phyloP scores from a whole-genome alignment of 768 basidiomycete genomes.

The Pluteus cervinus region DNA sequence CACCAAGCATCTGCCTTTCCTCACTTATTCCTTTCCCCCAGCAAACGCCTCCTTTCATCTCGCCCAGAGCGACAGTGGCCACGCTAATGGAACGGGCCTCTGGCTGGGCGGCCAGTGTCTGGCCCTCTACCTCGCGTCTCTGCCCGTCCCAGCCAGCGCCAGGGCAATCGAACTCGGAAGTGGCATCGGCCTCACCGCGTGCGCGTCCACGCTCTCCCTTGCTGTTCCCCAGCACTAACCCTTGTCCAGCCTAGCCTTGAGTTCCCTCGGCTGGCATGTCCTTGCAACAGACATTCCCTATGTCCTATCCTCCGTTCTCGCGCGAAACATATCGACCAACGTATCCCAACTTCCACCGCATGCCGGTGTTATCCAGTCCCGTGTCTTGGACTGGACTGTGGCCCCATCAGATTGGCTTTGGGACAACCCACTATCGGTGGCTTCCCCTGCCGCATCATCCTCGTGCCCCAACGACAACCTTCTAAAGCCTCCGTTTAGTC shows the following conservation, averaged over 20 bases:
- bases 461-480: no score
- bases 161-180: conserved; percentile 74
- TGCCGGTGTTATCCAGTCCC: conserved; percentile 48
- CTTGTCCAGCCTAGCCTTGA: conserved; percentile 49
- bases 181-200: conserved; percentile 78
- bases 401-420: conserved; percentile 51
- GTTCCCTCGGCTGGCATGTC: conserved; percentile 68
- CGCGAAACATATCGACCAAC: conserved; percentile 55
- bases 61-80: conserved; percentile 53
- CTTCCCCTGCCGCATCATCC: no score
- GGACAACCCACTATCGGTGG: conserved; percentile 33
- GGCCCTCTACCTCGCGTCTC: conserved; percentile 46
- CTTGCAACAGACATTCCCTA: conserved; percentile 68
- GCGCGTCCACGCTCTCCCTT: conserved; percentile 21
- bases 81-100: conserved; percentile 73
- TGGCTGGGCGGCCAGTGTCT: conserved; percentile 84
- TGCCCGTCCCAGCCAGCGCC: conserved; percentile 12
- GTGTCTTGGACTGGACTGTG: conserved; percentile 68
- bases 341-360: conserved; percentile 19
- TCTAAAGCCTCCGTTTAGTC: conserved; percentile 58
- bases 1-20: conserved; percentile 55
- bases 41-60: conserved; percentile 37
- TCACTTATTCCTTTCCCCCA: conserved; percentile 39
- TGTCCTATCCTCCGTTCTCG: conserved; percentile 59
- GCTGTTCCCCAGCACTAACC: conserved; percentile 5